Evolutionary conservation across 768 basidiomycete genomes (phyloP).

Genomic region (Auricularia sp.): DNA sequence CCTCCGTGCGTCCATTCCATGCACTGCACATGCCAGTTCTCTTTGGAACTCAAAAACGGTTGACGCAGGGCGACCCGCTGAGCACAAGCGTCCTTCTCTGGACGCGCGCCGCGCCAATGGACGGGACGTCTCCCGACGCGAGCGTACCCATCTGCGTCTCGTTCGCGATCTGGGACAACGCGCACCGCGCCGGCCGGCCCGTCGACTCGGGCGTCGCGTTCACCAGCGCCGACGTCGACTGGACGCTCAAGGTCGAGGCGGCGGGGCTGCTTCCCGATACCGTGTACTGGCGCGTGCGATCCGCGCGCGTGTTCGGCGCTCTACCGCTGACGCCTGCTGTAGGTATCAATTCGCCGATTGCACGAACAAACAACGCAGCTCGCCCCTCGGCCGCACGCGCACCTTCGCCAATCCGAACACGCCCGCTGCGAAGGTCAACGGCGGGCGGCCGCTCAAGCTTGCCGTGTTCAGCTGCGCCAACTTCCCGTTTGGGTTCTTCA

Average conservation of each 20-base stretch:
- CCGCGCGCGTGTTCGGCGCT: not conserved
- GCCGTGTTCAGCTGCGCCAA: constrained; percentile 17
- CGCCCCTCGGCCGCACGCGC: constrained; percentile 16
- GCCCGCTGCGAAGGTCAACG: constrained; percentile 7
- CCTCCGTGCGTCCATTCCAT: constrained; percentile 6
- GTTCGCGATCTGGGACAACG: constrained; percentile 5
- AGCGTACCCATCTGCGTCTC: constrained; percentile 10
- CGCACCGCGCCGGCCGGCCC: not conserved
- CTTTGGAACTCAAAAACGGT: not conserved
- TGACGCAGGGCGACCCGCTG: constrained; percentile 12
- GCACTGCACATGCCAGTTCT: not conserved
- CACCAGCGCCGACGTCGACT: constrained; percentile 17
- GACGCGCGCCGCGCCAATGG: constrained; percentile 11
- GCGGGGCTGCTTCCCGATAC: constrained; percentile 11
- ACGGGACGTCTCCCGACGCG: constrained; percentile 1
- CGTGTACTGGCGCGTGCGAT: not conserved
- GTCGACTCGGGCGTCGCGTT: constrained; percentile 11
- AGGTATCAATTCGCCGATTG: constrained; percentile 14
- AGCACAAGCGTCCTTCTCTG: constrained; percentile 15
- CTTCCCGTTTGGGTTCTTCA: constrained; percentile 18
- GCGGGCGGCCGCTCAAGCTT: constrained; percentile 9
- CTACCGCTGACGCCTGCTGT: not conserved
- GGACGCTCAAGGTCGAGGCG: constrained; percentile 19
- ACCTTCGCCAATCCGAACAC: constrained; percentile 14
- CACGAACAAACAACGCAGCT: constrained; percentile 10